Base-by-base conservation (phyloP, 176 grass and related monocot species). In the Aegilops longissima region DNA sequence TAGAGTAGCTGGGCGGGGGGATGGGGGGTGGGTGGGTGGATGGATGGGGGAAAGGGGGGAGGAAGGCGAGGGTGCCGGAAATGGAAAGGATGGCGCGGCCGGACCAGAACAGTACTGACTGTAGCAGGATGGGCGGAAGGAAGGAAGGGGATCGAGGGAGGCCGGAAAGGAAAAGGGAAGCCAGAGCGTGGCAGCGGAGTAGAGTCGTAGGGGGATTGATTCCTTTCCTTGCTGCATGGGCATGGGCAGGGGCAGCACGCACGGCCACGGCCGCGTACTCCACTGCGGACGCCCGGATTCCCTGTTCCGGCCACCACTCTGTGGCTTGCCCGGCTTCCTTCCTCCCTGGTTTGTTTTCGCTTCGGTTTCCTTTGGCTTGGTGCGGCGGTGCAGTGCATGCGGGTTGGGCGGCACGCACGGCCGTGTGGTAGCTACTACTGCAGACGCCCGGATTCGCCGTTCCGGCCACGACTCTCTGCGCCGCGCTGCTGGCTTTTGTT, bases 381-480 rank as follows among this genome's bases (percentile, higher is more conserved):
- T 8, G 38, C 38, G 38, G 7, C 38, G 2, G 38, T 2, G 8
- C 38, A 39, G 40, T 51, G 47, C 47, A 12, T 51, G 49, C 49
- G 49, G 49, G 14, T 6, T 17, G 14, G 13, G 49, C 49, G 14
- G 47, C 47, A 11, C 42, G 2, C 42, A 12, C 42, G 42, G 44
- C 45, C 45, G 45, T 2, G 12, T 47, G 12, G 45, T 47, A 6
- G 35, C 35, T 36, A 3, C 3, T 74, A 47, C 74, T 74, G 84
- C 84, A 73, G 66, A 24, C 59, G 33, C 75, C 80, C 76, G 81
- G 89, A 91, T 91, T 84, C 76, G 25, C 81, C 88, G 85, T 91
- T 88, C 76, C 77, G 81, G 69, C 76, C 9, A 2, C 69, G 66
- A 58, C 44, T 21, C 58, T 75, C 44, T 68, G 80, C 66, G 66